Percentiles rank a stretch among this genome's conserved stretches.
phyloP scores from a whole-genome alignment of 192 early-diverging fungal genomes.

The Kickxella alabastrina region DNA sequence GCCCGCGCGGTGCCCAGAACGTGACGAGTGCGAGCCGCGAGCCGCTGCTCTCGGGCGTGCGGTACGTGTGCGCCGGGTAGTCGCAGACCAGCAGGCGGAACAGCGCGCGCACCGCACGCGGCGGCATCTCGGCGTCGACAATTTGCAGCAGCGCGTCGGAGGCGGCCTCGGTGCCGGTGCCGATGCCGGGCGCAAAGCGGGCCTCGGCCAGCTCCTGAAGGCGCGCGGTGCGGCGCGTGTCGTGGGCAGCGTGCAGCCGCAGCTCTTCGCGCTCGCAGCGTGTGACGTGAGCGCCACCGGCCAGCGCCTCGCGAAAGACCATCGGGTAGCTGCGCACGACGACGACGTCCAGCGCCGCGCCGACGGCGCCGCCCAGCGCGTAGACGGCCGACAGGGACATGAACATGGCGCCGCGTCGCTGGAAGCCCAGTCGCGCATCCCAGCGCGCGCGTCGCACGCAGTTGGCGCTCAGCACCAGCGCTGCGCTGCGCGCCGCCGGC shows the following conservation, averaged over 20 bases:
- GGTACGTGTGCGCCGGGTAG: conserved; percentile 31
- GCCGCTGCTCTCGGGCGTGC: not conserved
- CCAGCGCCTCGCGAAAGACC: conserved; percentile 27
- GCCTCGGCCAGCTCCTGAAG: conserved; percentile 11
- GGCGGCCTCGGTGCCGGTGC: not conserved
- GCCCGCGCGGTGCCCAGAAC: conserved; percentile 27
- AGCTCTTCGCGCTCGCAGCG: conserved; percentile 32
- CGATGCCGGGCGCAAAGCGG: not conserved
- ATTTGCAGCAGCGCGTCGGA: conserved; percentile 1
- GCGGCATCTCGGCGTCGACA: conserved; percentile 12
- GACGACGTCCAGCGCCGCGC: conserved; percentile 36
- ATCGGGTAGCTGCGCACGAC: conserved; percentile 37
- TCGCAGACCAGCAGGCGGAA: conserved; percentile 42
- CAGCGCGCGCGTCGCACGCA: conserved; percentile 33
- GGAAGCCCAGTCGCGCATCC: conserved; percentile 38
- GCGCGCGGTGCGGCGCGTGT: conserved; percentile 1
- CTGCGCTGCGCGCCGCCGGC: conserved; percentile 2
- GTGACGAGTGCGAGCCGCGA: conserved; percentile 22
- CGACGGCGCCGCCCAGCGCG: conserved; percentile 21
- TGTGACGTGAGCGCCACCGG: conserved; percentile 14
- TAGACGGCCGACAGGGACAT: conserved; percentile 29
- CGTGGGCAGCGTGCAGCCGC: conserved; percentile 7
- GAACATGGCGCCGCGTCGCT: conserved; percentile 4
- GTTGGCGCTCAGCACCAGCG: conserved; percentile 25
- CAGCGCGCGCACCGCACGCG: conserved; percentile 22